Evolutionary conservation across 805 yeast genomes (phyloP).

Genomic region (Saturnispora dispora): DNA sequence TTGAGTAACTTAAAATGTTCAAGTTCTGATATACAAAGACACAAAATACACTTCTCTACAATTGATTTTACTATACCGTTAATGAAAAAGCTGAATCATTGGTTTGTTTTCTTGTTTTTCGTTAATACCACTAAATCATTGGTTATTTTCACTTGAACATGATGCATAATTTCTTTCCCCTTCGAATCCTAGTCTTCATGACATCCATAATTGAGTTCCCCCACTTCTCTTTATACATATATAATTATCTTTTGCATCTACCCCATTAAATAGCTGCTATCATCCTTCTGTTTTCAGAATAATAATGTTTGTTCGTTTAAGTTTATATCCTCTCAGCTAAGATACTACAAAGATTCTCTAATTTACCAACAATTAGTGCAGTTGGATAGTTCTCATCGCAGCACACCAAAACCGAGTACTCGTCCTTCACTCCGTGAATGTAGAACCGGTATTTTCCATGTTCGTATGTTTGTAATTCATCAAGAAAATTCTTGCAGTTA

Average conservation of each 20-base stretch:
- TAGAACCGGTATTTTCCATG: constrained; percentile 20
- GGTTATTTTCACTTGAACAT: not conserved
- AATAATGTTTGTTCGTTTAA: not conserved
- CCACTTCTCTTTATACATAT: not conserved
- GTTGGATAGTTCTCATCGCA: constrained; percentile 23
- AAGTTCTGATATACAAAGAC: not conserved
- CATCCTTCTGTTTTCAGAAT: not conserved
- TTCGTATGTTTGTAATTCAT: constrained; percentile 15
- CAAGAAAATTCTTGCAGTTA: not conserved
- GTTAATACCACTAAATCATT: not conserved
- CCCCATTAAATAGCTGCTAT: not conserved
- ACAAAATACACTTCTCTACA: not conserved
- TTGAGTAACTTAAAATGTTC: not conserved
- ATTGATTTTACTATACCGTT: not conserved
- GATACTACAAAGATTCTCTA: constrained; percentile 13
- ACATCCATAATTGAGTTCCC: not conserved
- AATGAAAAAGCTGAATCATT: not conserved
- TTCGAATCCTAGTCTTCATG: not conserved
- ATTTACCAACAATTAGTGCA: constrained; percentile 22
- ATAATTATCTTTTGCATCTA: not conserved
- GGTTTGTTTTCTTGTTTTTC: not conserved
- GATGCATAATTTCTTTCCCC: not conserved
- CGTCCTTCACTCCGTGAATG: constrained; percentile 16
- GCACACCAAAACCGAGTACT: constrained; percentile 23
- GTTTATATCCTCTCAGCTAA: constrained; percentile 2